These are phyloP conservation scores for Davidsoniella australis DNA, from an alignment of 2,329 filamentous ascomycete genomes.

Conservation along the genomic window DNA sequence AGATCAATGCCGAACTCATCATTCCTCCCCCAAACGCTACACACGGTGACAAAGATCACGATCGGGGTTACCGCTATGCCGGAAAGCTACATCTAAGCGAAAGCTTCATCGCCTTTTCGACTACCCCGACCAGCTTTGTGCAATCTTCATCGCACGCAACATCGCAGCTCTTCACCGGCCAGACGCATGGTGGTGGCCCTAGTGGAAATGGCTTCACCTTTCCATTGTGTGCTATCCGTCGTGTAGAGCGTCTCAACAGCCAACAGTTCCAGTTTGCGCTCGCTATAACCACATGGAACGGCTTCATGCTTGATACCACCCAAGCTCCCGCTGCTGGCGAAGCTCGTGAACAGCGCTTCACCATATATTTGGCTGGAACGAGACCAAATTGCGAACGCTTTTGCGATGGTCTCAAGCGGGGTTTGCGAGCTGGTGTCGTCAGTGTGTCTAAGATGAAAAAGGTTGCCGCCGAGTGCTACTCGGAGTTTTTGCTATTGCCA, in stretches of 20 bases:
- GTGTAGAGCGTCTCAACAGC: constrained; percentile 84
- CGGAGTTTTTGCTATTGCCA: constrained; percentile 58
- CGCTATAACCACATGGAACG: constrained; percentile 90
- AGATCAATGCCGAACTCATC: constrained; percentile 91
- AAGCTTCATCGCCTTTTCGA: constrained; percentile 91
- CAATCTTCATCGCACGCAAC: constrained; percentile 62
- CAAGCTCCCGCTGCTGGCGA: constrained; percentile 21
- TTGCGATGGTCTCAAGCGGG: constrained; percentile 87
- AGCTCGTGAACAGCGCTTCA: constrained; percentile 61
- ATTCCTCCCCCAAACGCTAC: constrained; percentile 53
- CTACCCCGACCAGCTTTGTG: constrained; percentile 74
- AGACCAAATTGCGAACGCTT: constrained; percentile 84
- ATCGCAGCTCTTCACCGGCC: constrained; percentile 73
- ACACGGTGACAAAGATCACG: constrained; percentile 53
- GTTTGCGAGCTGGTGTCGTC: constrained; percentile 69
- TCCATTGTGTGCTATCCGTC: constrained; percentile 75
- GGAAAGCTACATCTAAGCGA: constrained; percentile 91
- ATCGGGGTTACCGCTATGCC: constrained; percentile 70
- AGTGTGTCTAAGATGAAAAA: constrained; percentile 71
- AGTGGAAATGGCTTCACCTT: constrained; percentile 92
- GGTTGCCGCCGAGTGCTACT: constrained; percentile 75
- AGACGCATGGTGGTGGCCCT: constrained; percentile 82
- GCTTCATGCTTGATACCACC: constrained; percentile 37
- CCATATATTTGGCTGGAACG: constrained; percentile 77
- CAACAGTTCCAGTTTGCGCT: constrained; percentile 86